A percentile compares a stretch with the other conserved stretches of the same genome.
These are phyloP conservation scores for Hypoxylon cercidicola DNA, from an alignment of 495 filamentous ascomycete genomes.

Conservation along the genomic window DNA sequence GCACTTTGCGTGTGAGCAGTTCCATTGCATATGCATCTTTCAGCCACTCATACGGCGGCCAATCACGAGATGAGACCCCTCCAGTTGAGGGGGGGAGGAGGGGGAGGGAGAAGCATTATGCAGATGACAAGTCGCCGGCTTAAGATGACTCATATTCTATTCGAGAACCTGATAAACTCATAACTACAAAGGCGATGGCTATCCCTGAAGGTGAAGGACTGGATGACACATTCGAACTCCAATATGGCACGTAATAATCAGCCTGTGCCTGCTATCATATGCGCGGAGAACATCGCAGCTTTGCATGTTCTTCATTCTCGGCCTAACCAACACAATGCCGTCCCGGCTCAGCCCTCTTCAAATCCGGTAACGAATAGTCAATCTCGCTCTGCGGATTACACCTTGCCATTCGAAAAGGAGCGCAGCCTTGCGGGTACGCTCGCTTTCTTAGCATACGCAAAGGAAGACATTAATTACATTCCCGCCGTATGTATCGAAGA, in stretches of 20 bases:
- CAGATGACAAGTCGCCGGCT: too few species aligned
- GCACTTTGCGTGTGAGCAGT: too few species aligned
- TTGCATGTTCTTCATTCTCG: constrained; percentile 43
- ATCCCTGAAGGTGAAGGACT: too few species aligned
- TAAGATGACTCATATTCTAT: too few species aligned
- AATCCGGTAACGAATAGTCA: constrained; percentile 35
- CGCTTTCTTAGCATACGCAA: constrained; percentile 52
- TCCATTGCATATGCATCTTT: too few species aligned
- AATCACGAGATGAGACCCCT: too few species aligned
- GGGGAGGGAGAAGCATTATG: too few species aligned
- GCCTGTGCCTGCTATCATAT: constrained; percentile 22
- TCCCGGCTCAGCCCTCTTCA: constrained; percentile 40
- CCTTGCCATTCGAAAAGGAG: constrained; percentile 50
- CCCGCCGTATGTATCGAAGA: constrained; percentile 55
- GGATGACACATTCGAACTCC: background rate
- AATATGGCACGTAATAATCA: constrained; percentile 32
- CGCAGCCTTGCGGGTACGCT: constrained; percentile 43
- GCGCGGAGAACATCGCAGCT: constrained; percentile 44
- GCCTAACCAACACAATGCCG: background rate
- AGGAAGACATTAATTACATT: constrained; percentile 48
- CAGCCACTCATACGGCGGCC: too few species aligned
- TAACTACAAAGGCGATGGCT: too few species aligned
- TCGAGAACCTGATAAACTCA: too few species aligned
- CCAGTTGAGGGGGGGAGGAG: too few species aligned
- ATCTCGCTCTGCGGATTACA: constrained; percentile 15